Base-by-base conservation (phyloP, 306 rosid genomes). In the Trifolium pratense region DNA sequence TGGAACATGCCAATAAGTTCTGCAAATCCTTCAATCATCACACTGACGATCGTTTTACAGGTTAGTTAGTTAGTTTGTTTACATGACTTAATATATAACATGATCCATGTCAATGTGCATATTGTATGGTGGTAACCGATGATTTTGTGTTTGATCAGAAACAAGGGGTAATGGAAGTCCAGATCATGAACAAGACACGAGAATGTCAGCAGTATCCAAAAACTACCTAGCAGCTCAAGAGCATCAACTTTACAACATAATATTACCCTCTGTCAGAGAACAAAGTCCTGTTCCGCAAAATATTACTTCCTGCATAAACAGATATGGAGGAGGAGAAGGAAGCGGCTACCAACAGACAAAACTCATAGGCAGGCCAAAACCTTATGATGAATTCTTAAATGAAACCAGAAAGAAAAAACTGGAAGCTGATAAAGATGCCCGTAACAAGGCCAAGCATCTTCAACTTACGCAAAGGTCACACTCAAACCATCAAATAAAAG, bases 401-500 rank as follows among this genome's bases (percentile, higher is more conserved):
- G 87, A 87, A 48, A 55, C 79, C 7, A 73, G 75, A 66, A 79
- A 80, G 87, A 83, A 78, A 73, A 77, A 86, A 62, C 68, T 68
- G 34, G 84, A 83, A 82, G 86, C 82, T 18, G 83, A 85, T 68
- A 81, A 73, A 14, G 82, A 83, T 1, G 79, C 90, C 2, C 70
- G 83, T 77, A 83, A 40, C 71, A 91, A 79, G 76, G 84, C 81
- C 67, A 82, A 82, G 75, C 85, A 83, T 20, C 20, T 59, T 79
- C 75, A 80, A 53, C 79, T 89, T 6, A 79, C 82, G 79, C 64
- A 84, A 46, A 88, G 75, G 93, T 91, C 55, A 70, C 86, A 32
- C 25, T 12, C 42, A 15, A 18, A 40, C 13, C 25, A 26, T 3
- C 13, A 72, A 72, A 16, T 17, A 16, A 51, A 17, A 51, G 12